Base-by-base conservation (phyloP, 1,139 yeast genomes). In the Pichia sp. region DNA sequence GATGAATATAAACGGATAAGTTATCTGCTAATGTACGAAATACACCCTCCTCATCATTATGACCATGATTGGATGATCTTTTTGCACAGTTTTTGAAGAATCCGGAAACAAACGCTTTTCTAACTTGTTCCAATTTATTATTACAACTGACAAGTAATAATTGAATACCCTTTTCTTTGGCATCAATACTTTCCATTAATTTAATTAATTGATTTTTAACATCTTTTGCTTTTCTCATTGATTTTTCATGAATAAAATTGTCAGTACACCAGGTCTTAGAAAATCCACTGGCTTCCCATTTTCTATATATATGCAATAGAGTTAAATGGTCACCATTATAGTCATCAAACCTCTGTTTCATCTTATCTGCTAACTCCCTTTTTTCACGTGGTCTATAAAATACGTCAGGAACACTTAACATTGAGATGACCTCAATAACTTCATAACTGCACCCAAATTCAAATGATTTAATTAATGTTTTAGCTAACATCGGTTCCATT, bases 311-410 rank as follows among this genome's bases (percentile, higher is more conserved):
- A 52, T 89, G 89, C 41, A 94, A 64, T 28, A 86, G 65, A 1
- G 97, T 90, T 55, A 94, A 71, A 64, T 92, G 97, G 65, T 92
- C 99, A 43, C 98, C 97, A 54, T 86, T 94, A 23, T 89, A 85
- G 58, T 92, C 96, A 4, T 96, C 79, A 61, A 90, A 87, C 50
- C 82, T 71, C 20, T 82, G 79, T 59, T 83, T 86, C 56, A 78
- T 74, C 54, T 77, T 80, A 58, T 90, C 97, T 0, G 97, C 97
- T 32, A 59, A 60, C 39, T 73, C 74, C 57, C 79, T 84, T 60
- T 84, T 82, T 43, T 83, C 92, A 55, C 81, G 79, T 0, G 97
- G 97, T 43, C 97, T 69, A 60, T 79, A 82, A 58, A 89, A 92
- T 0, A 92, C 78, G 6, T 82, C 80, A 48, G 87, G 97, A 5